phyloP scores from a whole-genome alignment of 139 green algal species.

The Asterochloris erici region DNA sequence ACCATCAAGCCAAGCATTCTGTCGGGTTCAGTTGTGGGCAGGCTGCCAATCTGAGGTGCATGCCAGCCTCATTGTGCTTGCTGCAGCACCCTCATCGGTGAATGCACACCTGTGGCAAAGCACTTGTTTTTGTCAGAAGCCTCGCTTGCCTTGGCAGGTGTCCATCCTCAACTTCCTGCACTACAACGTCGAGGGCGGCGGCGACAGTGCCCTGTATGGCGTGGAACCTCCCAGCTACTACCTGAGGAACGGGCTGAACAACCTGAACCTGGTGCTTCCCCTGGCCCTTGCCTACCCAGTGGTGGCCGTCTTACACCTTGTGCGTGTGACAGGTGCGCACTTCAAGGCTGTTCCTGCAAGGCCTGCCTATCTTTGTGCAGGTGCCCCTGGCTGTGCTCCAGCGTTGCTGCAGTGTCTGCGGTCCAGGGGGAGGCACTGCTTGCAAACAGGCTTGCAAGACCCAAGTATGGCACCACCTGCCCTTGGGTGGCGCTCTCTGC shows the following conservation, averaged over 20 bases:
- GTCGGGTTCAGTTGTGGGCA: background rate
- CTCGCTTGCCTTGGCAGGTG: conserved; percentile 23
- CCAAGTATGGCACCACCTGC: too few species aligned
- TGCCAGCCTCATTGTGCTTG: too few species aligned
- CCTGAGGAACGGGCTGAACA: conserved; percentile 60
- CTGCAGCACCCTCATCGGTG: too few species aligned
- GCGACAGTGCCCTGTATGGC: conserved; percentile 72
- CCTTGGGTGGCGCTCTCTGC: too few species aligned
- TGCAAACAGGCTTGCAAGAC: too few species aligned
- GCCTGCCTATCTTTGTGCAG: background rate
- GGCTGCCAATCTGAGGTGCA: too few species aligned
- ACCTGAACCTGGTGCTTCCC: conserved; percentile 53
- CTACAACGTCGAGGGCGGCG: conserved; percentile 70
- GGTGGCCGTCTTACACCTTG: conserved; percentile 20
- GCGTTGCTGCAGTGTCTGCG: too few species aligned
- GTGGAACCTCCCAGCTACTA: conserved; percentile 71
- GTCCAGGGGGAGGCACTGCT: too few species aligned
- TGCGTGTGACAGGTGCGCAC: conserved; percentile 1
- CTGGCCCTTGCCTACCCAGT: conserved; percentile 42
- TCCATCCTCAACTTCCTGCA: conserved; percentile 75
- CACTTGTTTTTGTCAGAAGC: background rate
- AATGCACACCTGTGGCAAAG: too few species aligned
- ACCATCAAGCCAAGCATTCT: background rate
- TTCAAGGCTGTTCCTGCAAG: too few species aligned
- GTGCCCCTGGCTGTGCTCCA: background rate